Percentiles rank a stretch among this genome's conserved stretches.
phyloP scores from a whole-genome alignment of 768 basidiomycete species.

The Leccinum subgranulosum region DNA sequence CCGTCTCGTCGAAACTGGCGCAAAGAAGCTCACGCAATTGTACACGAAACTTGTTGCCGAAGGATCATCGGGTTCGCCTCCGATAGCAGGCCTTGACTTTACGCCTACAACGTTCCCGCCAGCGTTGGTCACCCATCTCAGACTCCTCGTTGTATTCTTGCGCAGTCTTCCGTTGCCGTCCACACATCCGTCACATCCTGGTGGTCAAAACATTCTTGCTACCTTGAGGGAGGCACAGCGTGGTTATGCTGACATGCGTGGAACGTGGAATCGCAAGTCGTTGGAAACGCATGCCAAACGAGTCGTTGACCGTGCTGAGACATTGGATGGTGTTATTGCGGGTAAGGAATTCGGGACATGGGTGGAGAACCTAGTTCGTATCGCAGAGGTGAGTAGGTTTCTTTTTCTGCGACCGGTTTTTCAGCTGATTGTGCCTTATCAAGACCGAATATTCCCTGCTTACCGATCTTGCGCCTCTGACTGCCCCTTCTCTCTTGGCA shows the following conservation, averaged over 20 bases:
- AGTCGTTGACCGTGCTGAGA: constrained; percentile 68
- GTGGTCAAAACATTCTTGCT: constrained; percentile 57
- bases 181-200: constrained; percentile 82
- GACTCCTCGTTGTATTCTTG: constrained; percentile 65
- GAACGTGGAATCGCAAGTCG: constrained; percentile 72
- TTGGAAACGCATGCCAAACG: constrained; percentile 69
- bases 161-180: constrained; percentile 71
- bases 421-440: background rate
- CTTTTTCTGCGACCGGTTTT: background rate
- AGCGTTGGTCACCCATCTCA: constrained; percentile 48
- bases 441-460: constrained; percentile 71
- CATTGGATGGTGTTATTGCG: constrained; percentile 57
- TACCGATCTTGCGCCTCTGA: constrained; percentile 59
- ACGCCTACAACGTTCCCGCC: constrained; percentile 53
- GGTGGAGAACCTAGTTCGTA: constrained; percentile 60
- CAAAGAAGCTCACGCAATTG: constrained; percentile 75
- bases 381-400: constrained; percentile 54
- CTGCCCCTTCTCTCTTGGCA: constrained; percentile 45
- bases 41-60: constrained; percentile 90
- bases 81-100: constrained; percentile 56
- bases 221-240: constrained; percentile 74
- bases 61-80: constrained; percentile 74
- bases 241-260: constrained; percentile 86
- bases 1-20: constrained; percentile 78
- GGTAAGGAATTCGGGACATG: constrained; percentile 73